phyloP scores from a whole-genome alignment of 768 basidiomycete species.

The Podaxis rugospora region DNA sequence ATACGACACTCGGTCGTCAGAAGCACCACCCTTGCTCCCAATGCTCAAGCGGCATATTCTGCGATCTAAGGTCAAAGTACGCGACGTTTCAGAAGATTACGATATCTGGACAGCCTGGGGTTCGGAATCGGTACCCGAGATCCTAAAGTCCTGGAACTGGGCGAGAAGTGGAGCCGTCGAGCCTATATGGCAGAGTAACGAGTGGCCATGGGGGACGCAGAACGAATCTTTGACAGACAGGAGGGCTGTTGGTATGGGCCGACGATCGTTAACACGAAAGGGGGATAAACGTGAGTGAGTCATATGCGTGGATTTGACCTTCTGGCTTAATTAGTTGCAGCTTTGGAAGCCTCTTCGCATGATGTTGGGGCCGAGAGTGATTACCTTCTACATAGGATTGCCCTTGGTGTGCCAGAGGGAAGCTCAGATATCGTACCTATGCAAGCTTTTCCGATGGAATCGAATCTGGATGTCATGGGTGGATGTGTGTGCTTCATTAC shows the following conservation, averaged over 20 bases:
- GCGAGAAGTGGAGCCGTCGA: slow-evolving; percentile 76
- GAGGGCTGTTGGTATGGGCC: slow-evolving; percentile 77
- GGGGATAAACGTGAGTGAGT: slow-evolving; percentile 66
- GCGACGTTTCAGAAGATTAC: slow-evolving; percentile 73
- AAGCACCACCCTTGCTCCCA: slow-evolving; percentile 57
- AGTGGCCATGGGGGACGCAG: slow-evolving; percentile 59
- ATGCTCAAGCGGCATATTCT: slow-evolving; percentile 82
- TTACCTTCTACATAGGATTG: slow-evolving; percentile 75
- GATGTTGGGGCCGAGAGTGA: slow-evolving; percentile 47
- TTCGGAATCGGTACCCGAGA: slow-evolving; percentile 28
- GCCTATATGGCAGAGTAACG: slow-evolving; percentile 55
- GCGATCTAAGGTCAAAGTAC: slow-evolving; percentile 83
- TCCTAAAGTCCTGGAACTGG: slow-evolving; percentile 37
- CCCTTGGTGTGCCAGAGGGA: slow-evolving; percentile 88
- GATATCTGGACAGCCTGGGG: slow-evolving; percentile 86
- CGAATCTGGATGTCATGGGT: slow-evolving; percentile 92
- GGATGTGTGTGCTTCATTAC: slow-evolving; percentile 56
- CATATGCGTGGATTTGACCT: neutral
- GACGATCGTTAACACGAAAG: slow-evolving; percentile 62
- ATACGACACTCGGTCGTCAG: slow-evolving; percentile 59
- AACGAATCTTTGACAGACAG: slow-evolving; percentile 54
- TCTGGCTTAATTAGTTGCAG: slow-evolving; percentile 25
- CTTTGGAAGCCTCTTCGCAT: slow-evolving; percentile 51
- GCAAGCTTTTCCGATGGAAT: slow-evolving; percentile 89
- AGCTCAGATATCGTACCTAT: slow-evolving; percentile 67